Evolutionary conservation across 2,329 filamentous ascomycete genomes (phyloP).

Genomic region (Tolypocladium capitatum): DNA sequence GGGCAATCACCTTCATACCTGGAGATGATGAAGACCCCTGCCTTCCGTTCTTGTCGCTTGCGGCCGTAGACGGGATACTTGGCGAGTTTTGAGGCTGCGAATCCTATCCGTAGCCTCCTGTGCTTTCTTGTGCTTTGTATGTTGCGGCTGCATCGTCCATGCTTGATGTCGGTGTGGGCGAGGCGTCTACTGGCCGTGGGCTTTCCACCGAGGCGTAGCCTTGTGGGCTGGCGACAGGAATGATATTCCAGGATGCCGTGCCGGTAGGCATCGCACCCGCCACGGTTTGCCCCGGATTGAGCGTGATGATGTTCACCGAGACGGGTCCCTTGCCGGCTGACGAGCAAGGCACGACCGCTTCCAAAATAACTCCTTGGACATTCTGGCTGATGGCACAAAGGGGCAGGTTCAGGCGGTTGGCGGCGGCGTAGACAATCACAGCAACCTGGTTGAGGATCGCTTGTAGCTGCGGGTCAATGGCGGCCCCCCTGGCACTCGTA

Average conservation of each 20-base stretch:
- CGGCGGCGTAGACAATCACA: conserved; percentile 7
- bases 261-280: neutral
- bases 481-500: conserved; percentile 1
- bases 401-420: conserved; percentile 5
- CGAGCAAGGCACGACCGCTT: conserved; percentile 8
- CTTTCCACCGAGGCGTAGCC: neutral
- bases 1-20: neutral
- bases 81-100: neutral
- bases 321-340: conserved; percentile 1
- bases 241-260: neutral
- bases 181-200: neutral
- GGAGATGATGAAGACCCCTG: neutral
- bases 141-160: neutral
- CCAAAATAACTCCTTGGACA: conserved; percentile 2
- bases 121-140: neutral
- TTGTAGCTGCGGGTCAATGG: conserved; percentile 5
- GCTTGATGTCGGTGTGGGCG: neutral
- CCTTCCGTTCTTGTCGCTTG: neutral
- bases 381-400: conserved; percentile 9
- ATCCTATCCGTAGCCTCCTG: neutral
- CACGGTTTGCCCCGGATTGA: neutral
- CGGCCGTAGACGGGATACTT: neutral
- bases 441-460: conserved; percentile 10
- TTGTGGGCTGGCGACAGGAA: neutral
- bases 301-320: conserved; percentile 1